Evolutionary conservation across 495 filamentous ascomycete genomes (phyloP).

Genomic region (Rostrohypoxylon terebratum): DNA sequence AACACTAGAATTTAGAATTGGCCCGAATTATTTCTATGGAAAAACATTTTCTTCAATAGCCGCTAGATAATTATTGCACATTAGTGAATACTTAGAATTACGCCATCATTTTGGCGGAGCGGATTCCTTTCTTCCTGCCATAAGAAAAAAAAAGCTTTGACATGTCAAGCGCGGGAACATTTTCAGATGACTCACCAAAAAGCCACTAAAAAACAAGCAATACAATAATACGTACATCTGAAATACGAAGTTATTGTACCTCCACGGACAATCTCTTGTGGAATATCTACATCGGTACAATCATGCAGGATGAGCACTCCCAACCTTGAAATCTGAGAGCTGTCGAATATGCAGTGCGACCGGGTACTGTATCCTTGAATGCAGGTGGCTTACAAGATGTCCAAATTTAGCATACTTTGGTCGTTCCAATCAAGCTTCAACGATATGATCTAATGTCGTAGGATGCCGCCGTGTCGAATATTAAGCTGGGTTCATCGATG

Average conservation of each 20-base stretch:
- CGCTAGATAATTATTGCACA: neutral
- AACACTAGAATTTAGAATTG: slow-evolving; percentile 23
- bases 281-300: neutral
- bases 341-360: slow-evolving; percentile 1
- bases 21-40: slow-evolving; percentile 19
- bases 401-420: neutral
- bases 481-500: neutral
- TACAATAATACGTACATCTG: neutral
- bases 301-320: slow-evolving; percentile 21
- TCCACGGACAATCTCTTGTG: neutral
- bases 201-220: neutral
- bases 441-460: neutral
- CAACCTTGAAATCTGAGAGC: too few species aligned
- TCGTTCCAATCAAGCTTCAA: neutral
- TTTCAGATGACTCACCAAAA: slow-evolving; percentile 25
- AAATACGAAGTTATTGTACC: slow-evolving; percentile 17
- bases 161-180: slow-evolving; percentile 10
- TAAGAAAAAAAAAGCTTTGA: slow-evolving; percentile 8
- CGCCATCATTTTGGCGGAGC: slow-evolving; percentile 1
- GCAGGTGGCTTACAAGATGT: slow-evolving; percentile 12
- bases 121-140: neutral
- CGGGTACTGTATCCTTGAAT: neutral
- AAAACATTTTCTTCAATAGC: neutral
- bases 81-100: slow-evolving; percentile 24
- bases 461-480: neutral